Evolutionary conservation across 352 stramenopile genomes (phyloP).

Genomic region (Saprolegnia diclina): DNA sequence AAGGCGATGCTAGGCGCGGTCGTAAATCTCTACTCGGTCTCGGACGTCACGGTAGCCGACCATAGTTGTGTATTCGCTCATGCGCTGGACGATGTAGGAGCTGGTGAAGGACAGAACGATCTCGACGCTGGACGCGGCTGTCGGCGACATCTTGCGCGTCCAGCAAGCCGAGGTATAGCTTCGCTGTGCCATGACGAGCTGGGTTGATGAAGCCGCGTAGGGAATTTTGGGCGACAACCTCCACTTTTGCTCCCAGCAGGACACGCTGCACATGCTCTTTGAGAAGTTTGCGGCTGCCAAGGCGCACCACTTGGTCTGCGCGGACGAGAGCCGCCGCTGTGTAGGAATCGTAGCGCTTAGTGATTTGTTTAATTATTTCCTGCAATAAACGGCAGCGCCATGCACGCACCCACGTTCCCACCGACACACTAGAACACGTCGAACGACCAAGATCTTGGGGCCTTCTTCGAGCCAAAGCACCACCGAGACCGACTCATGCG

Average conservation of each 20-base stretch:
- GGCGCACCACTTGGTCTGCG: slow-evolving; percentile 79
- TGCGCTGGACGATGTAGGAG: slow-evolving; percentile 36
- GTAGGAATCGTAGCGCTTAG: slow-evolving; percentile 82
- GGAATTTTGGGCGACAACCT: slow-evolving; percentile 74
- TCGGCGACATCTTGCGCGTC: slow-evolving; percentile 80
- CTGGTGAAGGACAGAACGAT: slow-evolving; percentile 84
- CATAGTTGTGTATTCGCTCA: neutral
- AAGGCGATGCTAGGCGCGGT: slow-evolving; percentile 49
- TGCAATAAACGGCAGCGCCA: slow-evolving; percentile 46
- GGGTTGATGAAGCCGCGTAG: slow-evolving; percentile 31
- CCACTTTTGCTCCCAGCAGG: slow-evolving; percentile 82
- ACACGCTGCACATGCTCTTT: slow-evolving; percentile 88
- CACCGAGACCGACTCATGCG: too few relatives aligned
- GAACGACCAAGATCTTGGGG: neutral
- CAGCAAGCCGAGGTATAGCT: slow-evolving; percentile 69
- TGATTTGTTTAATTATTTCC: slow-evolving; percentile 89
- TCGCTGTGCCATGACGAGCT: neutral
- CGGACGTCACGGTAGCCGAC: slow-evolving; percentile 72
- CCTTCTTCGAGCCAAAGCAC: slow-evolving; percentile 4
- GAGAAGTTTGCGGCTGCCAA: slow-evolving; percentile 82
- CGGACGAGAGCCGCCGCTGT: slow-evolving; percentile 77
- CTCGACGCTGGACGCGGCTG: slow-evolving; percentile 85
- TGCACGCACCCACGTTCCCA: neutral
- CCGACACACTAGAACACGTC: neutral
- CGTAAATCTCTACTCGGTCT: slow-evolving; percentile 91